Evolutionary conservation across 2,329 filamentous ascomycete species (phyloP).

Genomic region (Hortaea werneckii): DNA sequence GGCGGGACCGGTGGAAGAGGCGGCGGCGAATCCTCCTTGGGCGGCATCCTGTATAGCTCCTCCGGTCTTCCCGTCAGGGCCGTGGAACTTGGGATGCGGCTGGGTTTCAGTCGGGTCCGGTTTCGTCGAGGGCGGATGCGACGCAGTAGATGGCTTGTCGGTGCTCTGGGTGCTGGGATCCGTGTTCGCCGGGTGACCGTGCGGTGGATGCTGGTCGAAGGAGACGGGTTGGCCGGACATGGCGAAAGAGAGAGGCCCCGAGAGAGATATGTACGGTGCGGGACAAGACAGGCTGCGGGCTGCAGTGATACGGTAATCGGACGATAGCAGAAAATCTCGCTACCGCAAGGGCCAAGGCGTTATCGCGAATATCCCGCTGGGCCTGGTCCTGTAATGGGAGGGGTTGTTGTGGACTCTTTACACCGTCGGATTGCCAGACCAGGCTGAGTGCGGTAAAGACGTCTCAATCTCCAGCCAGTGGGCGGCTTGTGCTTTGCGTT

Average conservation of each 20-base stretch:
- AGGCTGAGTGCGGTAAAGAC: too few relatives aligned
- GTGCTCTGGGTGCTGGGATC: constrained; percentile 14
- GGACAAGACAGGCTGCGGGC: not conserved
- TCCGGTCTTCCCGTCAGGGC: constrained; percentile 6
- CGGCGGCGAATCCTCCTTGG: constrained; percentile 40
- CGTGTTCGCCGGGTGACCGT: constrained; percentile 21
- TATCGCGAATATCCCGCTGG: too few relatives aligned
- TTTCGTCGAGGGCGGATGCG: constrained; percentile 21
- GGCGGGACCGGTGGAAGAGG: constrained; percentile 36
- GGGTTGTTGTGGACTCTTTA: too few relatives aligned
- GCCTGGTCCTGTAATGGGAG: too few relatives aligned
- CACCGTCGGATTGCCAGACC: too few relatives aligned
- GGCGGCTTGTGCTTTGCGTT: too few relatives aligned
- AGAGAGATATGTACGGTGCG: not conserved
- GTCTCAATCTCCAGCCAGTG: too few relatives aligned
- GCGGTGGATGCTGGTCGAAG: constrained; percentile 15
- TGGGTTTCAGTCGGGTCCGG: constrained; percentile 22
- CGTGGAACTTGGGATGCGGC: constrained; percentile 9
- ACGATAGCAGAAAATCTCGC: not conserved
- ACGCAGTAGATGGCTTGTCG: constrained; percentile 23
- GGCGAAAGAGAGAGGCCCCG: constrained; percentile 6
- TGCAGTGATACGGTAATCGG: not conserved
- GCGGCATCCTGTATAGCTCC: constrained; percentile 26
- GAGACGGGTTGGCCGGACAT: constrained; percentile 21
- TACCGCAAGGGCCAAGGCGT: not conserved